Conservation (phyloP, 345 rosid species). For the Orychophragmus violaceus region DNA sequence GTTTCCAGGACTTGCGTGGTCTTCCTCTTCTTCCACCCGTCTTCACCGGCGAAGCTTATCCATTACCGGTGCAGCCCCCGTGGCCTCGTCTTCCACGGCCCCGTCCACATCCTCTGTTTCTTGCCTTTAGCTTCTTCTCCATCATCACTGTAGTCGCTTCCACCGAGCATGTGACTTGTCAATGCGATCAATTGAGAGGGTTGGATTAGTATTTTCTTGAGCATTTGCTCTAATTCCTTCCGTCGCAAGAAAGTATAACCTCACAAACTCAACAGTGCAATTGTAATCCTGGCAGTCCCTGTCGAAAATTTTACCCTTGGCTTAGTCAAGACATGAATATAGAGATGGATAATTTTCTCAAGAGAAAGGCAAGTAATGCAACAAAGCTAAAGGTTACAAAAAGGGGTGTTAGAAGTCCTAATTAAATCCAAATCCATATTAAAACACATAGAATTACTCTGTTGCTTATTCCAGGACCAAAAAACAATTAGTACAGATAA, state of each 20-base stretch:
- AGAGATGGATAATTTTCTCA: neutral
- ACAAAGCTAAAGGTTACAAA: no score
- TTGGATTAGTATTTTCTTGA: conserved; percentile 74
- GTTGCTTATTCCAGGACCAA: no score
- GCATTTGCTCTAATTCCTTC: conserved; percentile 72
- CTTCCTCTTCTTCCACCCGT: conserved; percentile 70
- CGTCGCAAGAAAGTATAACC: conserved; percentile 92
- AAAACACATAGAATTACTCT: no score
- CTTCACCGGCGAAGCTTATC: conserved; percentile 37
- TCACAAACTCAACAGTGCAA: conserved; percentile 79
- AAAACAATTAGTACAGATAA: neutral
- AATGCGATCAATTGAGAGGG: conserved; percentile 72
- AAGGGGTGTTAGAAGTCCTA: no score
- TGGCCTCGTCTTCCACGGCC: conserved; percentile 41
- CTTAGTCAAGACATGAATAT: neutral
- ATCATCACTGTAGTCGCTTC: conserved; percentile 42
- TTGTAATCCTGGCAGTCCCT: conserved; percentile 56
- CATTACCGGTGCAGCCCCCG: conserved; percentile 41
- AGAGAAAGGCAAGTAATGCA: neutral
- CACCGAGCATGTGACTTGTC: conserved; percentile 66
- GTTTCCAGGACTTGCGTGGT: conserved; percentile 51
- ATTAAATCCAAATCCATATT: no score
- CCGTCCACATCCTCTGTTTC: conserved; percentile 51
- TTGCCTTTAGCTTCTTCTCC: conserved; percentile 48
- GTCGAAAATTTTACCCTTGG: neutral